These are phyloP conservation scores for Euphrasia confusa DNA, from an alignment of 257 asterid genomes.

Conservation along the genomic window DNA sequence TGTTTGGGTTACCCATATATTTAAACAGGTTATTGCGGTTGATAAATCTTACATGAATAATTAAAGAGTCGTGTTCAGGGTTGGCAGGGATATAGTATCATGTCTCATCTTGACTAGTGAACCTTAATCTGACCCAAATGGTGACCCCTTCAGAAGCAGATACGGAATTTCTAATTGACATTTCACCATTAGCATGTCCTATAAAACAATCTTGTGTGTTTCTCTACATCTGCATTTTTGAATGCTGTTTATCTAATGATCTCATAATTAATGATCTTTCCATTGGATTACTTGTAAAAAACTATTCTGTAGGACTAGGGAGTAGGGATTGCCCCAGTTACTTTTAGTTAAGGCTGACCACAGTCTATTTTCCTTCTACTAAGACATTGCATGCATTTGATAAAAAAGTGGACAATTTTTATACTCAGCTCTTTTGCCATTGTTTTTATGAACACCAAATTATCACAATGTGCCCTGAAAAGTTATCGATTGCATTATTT, in stretches of 20 bases:
- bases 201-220: slow-evolving; percentile 7
- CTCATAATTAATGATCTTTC: slow-evolving; percentile 4
- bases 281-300: background rate
- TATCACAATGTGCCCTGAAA: background rate
- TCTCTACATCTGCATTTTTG: background rate
- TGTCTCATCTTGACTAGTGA: background rate
- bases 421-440: background rate
- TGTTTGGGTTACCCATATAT: background rate
- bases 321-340: background rate
- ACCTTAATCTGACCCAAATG: background rate
- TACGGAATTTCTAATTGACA: background rate
- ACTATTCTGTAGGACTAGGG: slow-evolving; percentile 14
- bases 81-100: background rate
- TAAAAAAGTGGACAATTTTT: background rate
- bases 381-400: background rate
- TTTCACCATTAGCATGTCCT: slow-evolving; percentile 16
- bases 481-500: slow-evolving; percentile 3
- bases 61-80: background rate
- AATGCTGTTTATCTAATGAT: slow-evolving; percentile 9
- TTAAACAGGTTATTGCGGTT: background rate
- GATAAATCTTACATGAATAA: background rate
- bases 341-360: background rate
- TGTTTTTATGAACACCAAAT: background rate
- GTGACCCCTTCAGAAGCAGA: background rate
- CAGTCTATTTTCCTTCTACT: background rate